Evolutionary conservation across 352 stramenopile species (phyloP).

Genomic region (Thraustochytrium sp.): DNA sequence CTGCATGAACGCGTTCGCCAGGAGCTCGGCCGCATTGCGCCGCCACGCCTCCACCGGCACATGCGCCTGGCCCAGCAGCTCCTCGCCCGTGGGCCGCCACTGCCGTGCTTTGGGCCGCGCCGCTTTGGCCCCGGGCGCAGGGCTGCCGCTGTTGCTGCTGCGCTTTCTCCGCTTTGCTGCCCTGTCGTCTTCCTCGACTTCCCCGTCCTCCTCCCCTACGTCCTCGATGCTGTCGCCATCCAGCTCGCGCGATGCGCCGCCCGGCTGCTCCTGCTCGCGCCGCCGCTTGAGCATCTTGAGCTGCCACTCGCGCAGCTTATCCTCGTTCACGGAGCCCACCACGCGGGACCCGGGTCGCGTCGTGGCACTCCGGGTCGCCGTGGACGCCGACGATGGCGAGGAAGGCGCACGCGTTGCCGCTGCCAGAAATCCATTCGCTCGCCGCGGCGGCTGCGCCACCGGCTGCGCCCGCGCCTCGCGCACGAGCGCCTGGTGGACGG

Average conservation of each 20-base stretch:
- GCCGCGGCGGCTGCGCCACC: background rate
- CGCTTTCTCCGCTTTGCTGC: background rate
- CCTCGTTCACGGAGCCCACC: background rate
- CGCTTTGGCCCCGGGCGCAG: background rate
- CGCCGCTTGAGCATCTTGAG: background rate
- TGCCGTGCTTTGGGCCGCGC: background rate
- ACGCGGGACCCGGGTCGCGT: background rate
- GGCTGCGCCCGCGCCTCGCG: background rate
- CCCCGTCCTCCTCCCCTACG: no score
- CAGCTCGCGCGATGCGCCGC: background rate
- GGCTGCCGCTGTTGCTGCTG: background rate
- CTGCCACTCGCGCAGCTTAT: conserved; percentile 30
- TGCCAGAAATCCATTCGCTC: background rate
- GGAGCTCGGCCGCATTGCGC: background rate
- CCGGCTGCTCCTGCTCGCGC: background rate
- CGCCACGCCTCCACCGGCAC: background rate
- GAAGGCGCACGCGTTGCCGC: background rate
- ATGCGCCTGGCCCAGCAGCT: background rate
- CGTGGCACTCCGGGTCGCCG: background rate
- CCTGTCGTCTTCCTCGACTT: no score
- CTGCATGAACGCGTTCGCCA: background rate
- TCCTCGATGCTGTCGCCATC: background rate
- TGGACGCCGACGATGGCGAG: background rate
- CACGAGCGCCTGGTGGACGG: background rate
- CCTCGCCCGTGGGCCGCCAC: background rate